Evolutionary conservation across 169 alveolate genomes (phyloP).

Genomic region (Sarcocystis neurona): DNA sequence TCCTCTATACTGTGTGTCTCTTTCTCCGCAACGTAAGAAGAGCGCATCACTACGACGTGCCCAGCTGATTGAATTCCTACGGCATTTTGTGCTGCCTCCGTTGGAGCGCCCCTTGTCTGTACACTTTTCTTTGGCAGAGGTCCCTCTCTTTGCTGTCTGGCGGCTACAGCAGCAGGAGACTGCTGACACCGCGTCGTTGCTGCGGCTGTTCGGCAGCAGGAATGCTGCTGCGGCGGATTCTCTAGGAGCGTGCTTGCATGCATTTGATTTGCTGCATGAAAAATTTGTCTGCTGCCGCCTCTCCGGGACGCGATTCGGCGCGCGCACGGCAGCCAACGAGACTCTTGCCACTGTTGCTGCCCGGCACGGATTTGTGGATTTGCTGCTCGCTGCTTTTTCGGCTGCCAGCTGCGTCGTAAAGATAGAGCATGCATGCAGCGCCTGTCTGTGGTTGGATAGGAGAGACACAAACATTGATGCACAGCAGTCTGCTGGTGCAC

Average conservation of each 20-base stretch:
- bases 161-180: conserved; percentile 61
- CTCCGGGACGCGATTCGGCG: neutral
- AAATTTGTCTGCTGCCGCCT: neutral
- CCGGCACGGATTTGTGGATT: conserved; percentile 14
- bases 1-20: too few relatives aligned
- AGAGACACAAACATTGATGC: too few relatives aligned
- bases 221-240: conserved; percentile 48
- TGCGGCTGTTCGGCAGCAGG: conserved; percentile 38
- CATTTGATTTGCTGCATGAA: conserved; percentile 46
- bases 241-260: conserved; percentile 57
- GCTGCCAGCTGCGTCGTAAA: neutral
- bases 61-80: too few relatives aligned
- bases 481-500: too few relatives aligned
- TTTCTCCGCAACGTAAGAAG: too few relatives aligned
- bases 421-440: neutral
- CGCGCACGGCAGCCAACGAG: neutral
- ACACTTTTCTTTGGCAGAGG: conserved; percentile 57
- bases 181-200: neutral
- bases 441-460: neutral
- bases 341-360: conserved; percentile 19
- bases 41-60: too few relatives aligned
- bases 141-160: conserved; percentile 53
- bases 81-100: conserved; percentile 50
- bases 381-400: conserved; percentile 6
- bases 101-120: conserved; percentile 56